These are phyloP conservation scores for Calophaca sinica DNA, from an alignment of 306 rosid genomes.

Conservation along the genomic window DNA sequence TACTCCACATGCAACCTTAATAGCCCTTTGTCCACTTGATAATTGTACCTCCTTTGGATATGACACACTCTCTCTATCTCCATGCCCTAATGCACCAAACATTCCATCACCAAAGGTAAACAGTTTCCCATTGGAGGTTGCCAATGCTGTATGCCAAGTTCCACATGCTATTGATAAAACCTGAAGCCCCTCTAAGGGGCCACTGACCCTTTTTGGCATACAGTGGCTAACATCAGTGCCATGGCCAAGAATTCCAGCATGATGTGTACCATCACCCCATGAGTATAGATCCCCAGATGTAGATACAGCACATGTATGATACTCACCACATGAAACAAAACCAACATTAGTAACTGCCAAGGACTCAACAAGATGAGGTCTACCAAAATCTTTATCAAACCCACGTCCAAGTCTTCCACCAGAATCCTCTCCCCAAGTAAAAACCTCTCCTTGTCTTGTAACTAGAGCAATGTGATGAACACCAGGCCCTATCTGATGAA, in stretches of 20 bases:
- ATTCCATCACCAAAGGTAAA: constrained; percentile 95
- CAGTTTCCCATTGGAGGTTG: constrained; percentile 76
- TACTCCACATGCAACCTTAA: constrained; percentile 90
- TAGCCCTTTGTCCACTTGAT: constrained; percentile 72
- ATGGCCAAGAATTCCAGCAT: constrained; percentile 90
- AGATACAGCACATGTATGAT: constrained; percentile 87
- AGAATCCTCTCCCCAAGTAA: constrained; percentile 97
- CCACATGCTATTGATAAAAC: constrained; percentile 93
- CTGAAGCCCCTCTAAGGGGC: constrained; percentile 83
- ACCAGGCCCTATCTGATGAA: constrained; percentile 80
- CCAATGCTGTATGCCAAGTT: constrained; percentile 89
- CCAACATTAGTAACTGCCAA: constrained; percentile 64
- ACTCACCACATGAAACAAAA: constrained; percentile 87
- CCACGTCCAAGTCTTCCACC: constrained; percentile 98
- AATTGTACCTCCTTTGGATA: constrained; percentile 85
- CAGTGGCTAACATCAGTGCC: constrained; percentile 85
- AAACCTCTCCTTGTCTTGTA: constrained; percentile 97
- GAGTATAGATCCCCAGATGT: constrained; percentile 79
- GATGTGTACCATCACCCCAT: constrained; percentile 91
- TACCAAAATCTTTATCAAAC: constrained; percentile 64
- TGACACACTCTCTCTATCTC: constrained; percentile 66
- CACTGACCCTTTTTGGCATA: constrained; percentile 75
- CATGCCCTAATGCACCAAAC: constrained; percentile 95
- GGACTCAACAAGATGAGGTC: constrained; percentile 83
- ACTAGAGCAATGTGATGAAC: constrained; percentile 81